These are phyloP conservation scores for Platanthera zijinensis DNA, from an alignment of 106 monocot species.

Conservation along the genomic window DNA sequence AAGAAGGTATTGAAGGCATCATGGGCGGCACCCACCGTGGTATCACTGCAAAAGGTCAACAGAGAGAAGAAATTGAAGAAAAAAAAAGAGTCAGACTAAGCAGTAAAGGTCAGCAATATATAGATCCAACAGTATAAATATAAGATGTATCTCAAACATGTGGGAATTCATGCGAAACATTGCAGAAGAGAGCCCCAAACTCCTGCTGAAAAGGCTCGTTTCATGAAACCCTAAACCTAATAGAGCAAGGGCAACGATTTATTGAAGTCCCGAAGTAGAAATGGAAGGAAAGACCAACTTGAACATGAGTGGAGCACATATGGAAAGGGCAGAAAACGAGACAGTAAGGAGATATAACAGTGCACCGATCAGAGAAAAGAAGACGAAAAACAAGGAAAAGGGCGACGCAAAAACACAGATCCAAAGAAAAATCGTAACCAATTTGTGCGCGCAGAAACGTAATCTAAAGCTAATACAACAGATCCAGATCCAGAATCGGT, in stretches of 20 bases:
- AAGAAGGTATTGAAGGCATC: conserved; percentile 87
- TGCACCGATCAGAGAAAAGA: not conserved
- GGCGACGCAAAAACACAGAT: not conserved
- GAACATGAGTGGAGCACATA: not conserved
- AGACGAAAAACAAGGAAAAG: not conserved
- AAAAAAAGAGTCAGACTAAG: not conserved
- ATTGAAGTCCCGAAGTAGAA: not conserved
- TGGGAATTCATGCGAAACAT: not conserved
- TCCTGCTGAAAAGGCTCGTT: not conserved
- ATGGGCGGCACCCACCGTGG: conserved; percentile 37
- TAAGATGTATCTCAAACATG: not conserved
- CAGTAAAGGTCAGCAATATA: not conserved
- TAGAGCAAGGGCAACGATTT: not conserved
- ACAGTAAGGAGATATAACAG: not conserved
- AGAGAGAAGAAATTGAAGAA: not conserved
- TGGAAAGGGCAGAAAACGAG: not conserved
- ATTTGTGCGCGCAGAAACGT: too few relatives aligned
- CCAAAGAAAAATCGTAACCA: not conserved
- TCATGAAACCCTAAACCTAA: not conserved
- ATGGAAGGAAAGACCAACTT: not conserved
- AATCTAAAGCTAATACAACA: not conserved
- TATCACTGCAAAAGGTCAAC: conserved; percentile 30
- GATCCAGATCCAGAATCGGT: not conserved
- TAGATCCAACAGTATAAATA: not conserved
- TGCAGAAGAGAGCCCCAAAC: not conserved